Evolutionary conservation across 2,329 filamentous ascomycete species (phyloP).

Genomic region (Setomelanomma holmii): DNA sequence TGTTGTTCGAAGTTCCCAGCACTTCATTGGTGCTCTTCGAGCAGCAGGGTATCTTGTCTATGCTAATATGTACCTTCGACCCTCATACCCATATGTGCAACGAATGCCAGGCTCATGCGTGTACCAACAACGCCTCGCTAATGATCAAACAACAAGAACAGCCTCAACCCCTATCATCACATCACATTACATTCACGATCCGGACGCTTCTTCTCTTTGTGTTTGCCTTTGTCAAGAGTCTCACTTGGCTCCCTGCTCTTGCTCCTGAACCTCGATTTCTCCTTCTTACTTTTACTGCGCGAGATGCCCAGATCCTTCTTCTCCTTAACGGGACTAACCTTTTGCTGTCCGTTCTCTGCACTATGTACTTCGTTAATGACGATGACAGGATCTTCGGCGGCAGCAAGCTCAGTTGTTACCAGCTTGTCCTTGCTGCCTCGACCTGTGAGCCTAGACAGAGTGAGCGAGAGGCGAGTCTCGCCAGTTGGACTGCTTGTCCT

Average conservation of each 20-base stretch:
- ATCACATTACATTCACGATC: slow-evolving; percentile 55
- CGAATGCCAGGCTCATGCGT: slow-evolving; percentile 1
- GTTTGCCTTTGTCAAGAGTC: slow-evolving; percentile 32
- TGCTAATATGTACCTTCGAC: slow-evolving; percentile 7
- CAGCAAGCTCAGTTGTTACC: slow-evolving; percentile 23
- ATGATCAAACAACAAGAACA: slow-evolving; percentile 9
- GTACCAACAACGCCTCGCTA: slow-evolving; percentile 34
- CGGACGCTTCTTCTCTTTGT: slow-evolving; percentile 42
- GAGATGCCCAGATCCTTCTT: slow-evolving; percentile 29
- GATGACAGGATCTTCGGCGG: slow-evolving; percentile 37
- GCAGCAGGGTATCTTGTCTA: slow-evolving; percentile 37
- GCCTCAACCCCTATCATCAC: slow-evolving; percentile 34
- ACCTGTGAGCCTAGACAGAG: slow-evolving; percentile 48
- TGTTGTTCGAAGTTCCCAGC: neutral
- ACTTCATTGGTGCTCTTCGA: neutral
- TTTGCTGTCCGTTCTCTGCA: slow-evolving; percentile 19
- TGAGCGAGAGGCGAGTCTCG: slow-evolving; percentile 52
- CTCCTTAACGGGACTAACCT: slow-evolving; percentile 27
- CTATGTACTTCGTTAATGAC: slow-evolving; percentile 30
- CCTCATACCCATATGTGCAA: neutral
- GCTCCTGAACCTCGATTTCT: slow-evolving; percentile 45
- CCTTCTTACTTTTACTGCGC: slow-evolving; percentile 41
- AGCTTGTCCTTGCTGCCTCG: slow-evolving; percentile 54
- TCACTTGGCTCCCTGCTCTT: slow-evolving; percentile 51
- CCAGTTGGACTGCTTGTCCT: slow-evolving; percentile 52